Evolutionary conservation across 1,284 basidiomycete species (phyloP).

Genomic region (Porodaedalea pini): DNA sequence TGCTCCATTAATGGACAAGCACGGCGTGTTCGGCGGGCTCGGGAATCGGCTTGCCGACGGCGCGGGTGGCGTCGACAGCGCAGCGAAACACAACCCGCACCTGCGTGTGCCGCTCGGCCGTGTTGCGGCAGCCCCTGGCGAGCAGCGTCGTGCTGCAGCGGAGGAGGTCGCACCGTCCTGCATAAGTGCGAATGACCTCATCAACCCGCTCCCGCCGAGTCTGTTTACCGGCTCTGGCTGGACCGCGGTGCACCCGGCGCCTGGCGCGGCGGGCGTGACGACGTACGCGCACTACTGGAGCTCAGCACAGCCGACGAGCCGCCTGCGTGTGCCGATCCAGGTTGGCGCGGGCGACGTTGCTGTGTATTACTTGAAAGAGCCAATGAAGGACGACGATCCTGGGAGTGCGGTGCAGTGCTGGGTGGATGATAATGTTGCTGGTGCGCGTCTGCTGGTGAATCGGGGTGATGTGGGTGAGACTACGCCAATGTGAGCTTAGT

Average conservation of each 20-base stretch:
- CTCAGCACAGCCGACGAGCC: constrained; percentile 72
- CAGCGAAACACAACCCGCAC: constrained; percentile 35
- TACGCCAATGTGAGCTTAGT: constrained; percentile 57
- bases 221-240: constrained; percentile 90
- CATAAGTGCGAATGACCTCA: constrained; percentile 88
- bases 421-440: constrained; percentile 77
- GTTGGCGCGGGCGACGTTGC: constrained; percentile 76
- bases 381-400: constrained; percentile 43
- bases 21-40: constrained; percentile 69
- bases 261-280: constrained; percentile 43
- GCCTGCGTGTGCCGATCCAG: constrained; percentile 71
- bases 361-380: constrained; percentile 72
- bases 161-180: constrained; percentile 88
- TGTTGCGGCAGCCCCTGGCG: constrained; percentile 68
- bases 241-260: constrained; percentile 68
- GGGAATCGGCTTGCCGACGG: constrained; percentile 53
- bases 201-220: constrained; percentile 87
- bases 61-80: constrained; percentile 31
- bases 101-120: constrained; percentile 66
- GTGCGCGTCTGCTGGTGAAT: constrained; percentile 63
- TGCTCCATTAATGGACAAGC: constrained; percentile 40
- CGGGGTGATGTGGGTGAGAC: constrained; percentile 48
- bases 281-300: constrained; percentile 82
- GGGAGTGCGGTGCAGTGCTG: constrained; percentile 75
- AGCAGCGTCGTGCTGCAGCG: constrained; percentile 48